Base-by-base conservation (phyloP, 305 asterid species). In the Fraxinus paxiana region DNA sequence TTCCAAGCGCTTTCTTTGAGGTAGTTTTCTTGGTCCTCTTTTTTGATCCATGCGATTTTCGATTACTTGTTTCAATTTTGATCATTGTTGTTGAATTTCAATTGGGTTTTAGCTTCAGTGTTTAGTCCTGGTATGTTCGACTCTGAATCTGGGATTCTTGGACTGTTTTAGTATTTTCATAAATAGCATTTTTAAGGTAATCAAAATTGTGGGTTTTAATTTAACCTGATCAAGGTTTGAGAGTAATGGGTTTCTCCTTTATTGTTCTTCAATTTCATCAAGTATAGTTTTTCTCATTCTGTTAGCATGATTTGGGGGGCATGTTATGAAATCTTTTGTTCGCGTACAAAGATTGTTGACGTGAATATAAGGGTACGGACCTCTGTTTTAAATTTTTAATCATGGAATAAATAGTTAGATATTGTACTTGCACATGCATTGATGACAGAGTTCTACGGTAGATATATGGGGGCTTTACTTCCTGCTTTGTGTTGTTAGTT, bases 31-130 rank as follows among this genome's bases (percentile, higher is more conserved):
- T 48, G 17, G 78, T 73, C 67, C 67, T 26, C 5, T 26, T 30
- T 74, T 76, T 63, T 73, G 83, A 83, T 86, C 84, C 83, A 37
- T 80, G 65, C 71, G 81, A 69, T 73, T 69, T 67, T 35, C 67
- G 75, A 67, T 82, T 33, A 2, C 18, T 75, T 41, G 30, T 75
- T n/a, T 26, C n/a, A 75, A 17, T 69, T 65, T 76, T 82, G 79
- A 78, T 56, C 76, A n/a, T 82, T 5, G 31, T 33, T 46, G 82
- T 80, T 76, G 72, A 78, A 81, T 84, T 84, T 84, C 84, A 76
- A 65, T 78, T 81, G 87, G 87, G 87, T 80, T 85, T 83, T 80
- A 35, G 78, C 65, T 82, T 78, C 82, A 77, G 37, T 51, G 61
- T 78, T 74, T n/a, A 78, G 31, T 79, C 75, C 34, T 77, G 56